A percentile compares a stretch with the other conserved stretches of the same genome.
These are phyloP conservation scores for Naganishia kalamii DNA, from an alignment of 768 basidiomycete species.

Conservation along the genomic window DNA sequence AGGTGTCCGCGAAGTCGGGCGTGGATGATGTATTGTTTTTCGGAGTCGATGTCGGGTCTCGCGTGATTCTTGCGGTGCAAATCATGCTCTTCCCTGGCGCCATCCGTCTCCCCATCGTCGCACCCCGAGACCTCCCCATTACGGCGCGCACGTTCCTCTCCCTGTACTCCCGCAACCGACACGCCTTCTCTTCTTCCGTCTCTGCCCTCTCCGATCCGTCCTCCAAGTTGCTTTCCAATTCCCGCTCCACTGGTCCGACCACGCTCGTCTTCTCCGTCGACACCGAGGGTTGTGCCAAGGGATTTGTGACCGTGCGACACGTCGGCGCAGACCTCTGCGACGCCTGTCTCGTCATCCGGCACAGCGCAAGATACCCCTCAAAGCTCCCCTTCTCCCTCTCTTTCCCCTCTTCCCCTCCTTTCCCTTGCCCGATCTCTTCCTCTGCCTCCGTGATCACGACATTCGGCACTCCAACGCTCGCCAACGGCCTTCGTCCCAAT, in stretches of 20 bases:
- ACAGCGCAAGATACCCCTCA: neutral
- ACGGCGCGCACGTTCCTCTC: neutral
- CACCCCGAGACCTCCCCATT: neutral
- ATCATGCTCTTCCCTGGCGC: neutral
- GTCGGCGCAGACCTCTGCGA: neutral
- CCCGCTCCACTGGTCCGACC: too few relatives aligned
- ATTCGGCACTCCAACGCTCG: neutral
- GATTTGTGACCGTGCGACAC: neutral
- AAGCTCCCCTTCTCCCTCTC: neutral
- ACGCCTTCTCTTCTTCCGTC: too few relatives aligned
- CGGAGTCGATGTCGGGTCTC: neutral
- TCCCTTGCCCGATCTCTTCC: too few relatives aligned
- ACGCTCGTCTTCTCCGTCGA: too few relatives aligned
- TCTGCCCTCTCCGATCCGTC: neutral
- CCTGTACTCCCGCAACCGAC: neutral
- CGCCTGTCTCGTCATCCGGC: slow-evolving; percentile 5
- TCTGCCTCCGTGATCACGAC: too few relatives aligned
- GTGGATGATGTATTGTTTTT: too few relatives aligned
- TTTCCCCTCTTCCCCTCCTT: neutral
- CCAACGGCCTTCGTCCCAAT: neutral
- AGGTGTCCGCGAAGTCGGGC: too few relatives aligned
- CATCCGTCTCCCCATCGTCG: neutral
- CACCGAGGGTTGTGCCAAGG: neutral
- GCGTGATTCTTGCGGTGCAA: neutral
- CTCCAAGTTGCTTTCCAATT: too few relatives aligned